Evolutionary conservation across 1,284 basidiomycete genomes (phyloP), one percentile per base, ranked within the genome.

Genomic region (Phellopilus nigrolimitatus): DNA sequence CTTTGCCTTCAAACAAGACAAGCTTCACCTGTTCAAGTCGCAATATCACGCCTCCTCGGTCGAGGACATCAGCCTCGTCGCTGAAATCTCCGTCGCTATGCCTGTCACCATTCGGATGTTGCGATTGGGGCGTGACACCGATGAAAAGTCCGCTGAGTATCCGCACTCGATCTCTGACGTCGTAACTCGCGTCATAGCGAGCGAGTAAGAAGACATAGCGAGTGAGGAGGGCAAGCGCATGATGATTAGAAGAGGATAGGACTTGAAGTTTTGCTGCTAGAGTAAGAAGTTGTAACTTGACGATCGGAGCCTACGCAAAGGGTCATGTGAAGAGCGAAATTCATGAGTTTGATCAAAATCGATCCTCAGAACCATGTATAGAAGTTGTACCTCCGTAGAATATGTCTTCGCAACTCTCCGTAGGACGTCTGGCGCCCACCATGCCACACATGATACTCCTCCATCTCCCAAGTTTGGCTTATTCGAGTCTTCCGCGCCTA

Each of bases 361-460:
- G 38, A 21, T 9, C 8, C 9, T 8, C 12, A 40, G 19, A 19
- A 10, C 12, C 9, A 21, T 9, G 38, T 19, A 17, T 8, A 40
- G 38, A 9, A 17, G 8, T 8, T 19, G 3, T 47, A 88, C 88
- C 76, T 95, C 92, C 28, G 73, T 61, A 6, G 63, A 63, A 62
- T 95, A 97, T 0, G 76, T 74, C 62, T 86, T 91, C 0, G 83
- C 82, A 4, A 80, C 72, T 59, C 84, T 84, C 15, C 93, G 73
- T 7, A 95, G 69, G 3, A 94, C 80, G 62, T 97, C 94, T 0
- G 93, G 90, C 0, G 86, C 91, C 88, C 89, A 94, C 17, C 69
- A 64, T 4, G 71, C 75, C 13, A 83, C 61, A 4, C 79, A 79
- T 74, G 3, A 74, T 68, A 2, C 75, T 28, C 3, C 25, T 15